These are phyloP conservation scores for Oryza australiensis DNA, from an alignment of 176 grass and related monocot genomes.

Conservation along the genomic window DNA sequence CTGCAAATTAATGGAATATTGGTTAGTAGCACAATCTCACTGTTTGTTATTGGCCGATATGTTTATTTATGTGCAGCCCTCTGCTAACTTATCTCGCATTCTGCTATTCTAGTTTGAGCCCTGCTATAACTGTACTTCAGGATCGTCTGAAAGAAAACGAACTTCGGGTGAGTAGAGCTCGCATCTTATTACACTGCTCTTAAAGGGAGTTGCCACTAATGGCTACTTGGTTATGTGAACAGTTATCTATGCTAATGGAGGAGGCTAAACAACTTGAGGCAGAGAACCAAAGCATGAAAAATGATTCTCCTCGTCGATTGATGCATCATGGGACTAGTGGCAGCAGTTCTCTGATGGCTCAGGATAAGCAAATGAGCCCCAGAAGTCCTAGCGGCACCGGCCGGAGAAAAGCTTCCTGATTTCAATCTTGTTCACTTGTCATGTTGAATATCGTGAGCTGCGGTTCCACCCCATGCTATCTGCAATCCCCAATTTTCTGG, in stretches of 20 bases:
- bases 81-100: conserved; percentile 29
- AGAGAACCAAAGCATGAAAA: conserved; percentile 36
- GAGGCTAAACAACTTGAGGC: conserved; percentile 61
- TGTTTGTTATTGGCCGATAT: conserved; percentile 14
- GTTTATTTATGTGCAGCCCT: conserved; percentile 8
- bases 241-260: conserved; percentile 59
- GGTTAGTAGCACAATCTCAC: conserved; percentile 49
- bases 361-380: conserved; percentile 31
- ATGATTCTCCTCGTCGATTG: conserved; percentile 39
- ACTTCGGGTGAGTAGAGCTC: conserved; percentile 67
- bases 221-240: neutral
- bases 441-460: neutral
- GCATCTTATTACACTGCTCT: neutral
- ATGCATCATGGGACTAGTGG: conserved; percentile 38
- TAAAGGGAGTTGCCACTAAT: conserved; percentile 29
- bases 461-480: neutral
- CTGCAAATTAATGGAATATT: conserved; percentile 92
- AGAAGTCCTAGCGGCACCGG: conserved; percentile 39
- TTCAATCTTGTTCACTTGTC: neutral
- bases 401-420: conserved; percentile 54
- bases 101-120: conserved; percentile 66
- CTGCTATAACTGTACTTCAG: conserved; percentile 69
- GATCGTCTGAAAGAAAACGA: conserved; percentile 89
- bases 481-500: neutral
- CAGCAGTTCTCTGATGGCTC: conserved; percentile 20